phyloP scores from a whole-genome alignment of 108 stramenopile genomes.

The Phaeodactylum tricornutum region DNA sequence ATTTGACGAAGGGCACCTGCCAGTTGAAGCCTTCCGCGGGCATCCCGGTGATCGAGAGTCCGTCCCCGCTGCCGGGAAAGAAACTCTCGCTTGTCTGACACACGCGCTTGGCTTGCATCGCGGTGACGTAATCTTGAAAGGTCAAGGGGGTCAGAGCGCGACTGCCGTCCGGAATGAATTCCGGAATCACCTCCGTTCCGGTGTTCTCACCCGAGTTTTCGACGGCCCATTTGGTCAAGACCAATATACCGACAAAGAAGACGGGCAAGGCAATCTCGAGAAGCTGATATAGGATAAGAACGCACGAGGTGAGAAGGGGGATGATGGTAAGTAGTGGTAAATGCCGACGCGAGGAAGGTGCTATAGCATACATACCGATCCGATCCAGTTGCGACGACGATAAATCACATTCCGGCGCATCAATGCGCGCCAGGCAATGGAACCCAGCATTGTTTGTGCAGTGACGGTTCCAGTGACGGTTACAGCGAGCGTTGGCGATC shows the following conservation, averaged over 20 bases:
- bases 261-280: slow-evolving; percentile 61
- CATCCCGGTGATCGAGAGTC: slow-evolving; percentile 24
- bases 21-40: slow-evolving; percentile 26
- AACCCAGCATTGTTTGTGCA: too few species aligned
- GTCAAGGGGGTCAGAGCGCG: slow-evolving; percentile 37
- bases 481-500: too few species aligned
- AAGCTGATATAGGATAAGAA: slow-evolving; percentile 19
- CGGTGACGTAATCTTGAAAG: slow-evolving; percentile 59
- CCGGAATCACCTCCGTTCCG: slow-evolving; percentile 26
- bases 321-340: not conserved
- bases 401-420: slow-evolving; percentile 65
- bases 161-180: slow-evolving; percentile 26
- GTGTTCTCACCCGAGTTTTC: slow-evolving; percentile 27
- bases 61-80: not conserved
- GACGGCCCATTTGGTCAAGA: slow-evolving; percentile 45
- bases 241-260: slow-evolving; percentile 44
- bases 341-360: not conserved
- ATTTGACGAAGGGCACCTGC: slow-evolving; percentile 73
- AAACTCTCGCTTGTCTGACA: slow-evolving; percentile 23
- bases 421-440: slow-evolving; percentile 59
- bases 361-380: slow-evolving; percentile 37
- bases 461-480: too few species aligned
- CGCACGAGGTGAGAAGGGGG: not conserved
- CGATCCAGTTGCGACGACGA: slow-evolving; percentile 46
- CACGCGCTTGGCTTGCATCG: slow-evolving; percentile 43